Conservation (phyloP, 2,329 filamentous ascomycete genomes). For the Canariomyces notabilis region DNA sequence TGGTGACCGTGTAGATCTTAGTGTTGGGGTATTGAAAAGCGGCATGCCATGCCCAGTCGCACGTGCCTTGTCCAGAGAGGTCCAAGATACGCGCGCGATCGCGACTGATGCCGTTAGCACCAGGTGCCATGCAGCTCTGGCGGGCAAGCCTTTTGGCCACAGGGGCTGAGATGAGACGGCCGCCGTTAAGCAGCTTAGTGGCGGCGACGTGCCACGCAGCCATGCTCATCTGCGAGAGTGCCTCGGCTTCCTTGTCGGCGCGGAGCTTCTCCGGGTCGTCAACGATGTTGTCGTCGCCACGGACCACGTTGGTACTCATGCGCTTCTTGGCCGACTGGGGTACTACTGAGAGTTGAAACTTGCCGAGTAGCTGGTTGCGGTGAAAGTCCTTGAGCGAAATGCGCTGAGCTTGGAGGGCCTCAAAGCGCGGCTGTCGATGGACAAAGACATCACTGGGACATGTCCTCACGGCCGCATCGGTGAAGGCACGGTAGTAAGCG, state of each 20-base stretch:
- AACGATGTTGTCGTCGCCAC: constrained; percentile 60
- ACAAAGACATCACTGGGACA: constrained; percentile 72
- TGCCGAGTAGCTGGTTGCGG: constrained; percentile 76
- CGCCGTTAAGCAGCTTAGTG: constrained; percentile 57
- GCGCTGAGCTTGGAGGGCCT: constrained; percentile 79
- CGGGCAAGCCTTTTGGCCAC: constrained; percentile 57
- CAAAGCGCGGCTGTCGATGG: constrained; percentile 77
- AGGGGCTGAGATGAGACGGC: constrained; percentile 59
- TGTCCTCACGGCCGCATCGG: constrained; percentile 63
- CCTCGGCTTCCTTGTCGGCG: constrained; percentile 75
- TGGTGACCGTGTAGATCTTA: constrained; percentile 83
- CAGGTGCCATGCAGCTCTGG: constrained; percentile 45
- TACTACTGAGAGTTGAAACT: constrained; percentile 70
- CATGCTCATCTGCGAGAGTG: constrained; percentile 63
- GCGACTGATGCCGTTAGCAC: constrained; percentile 39
- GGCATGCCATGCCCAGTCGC: constrained; percentile 95
- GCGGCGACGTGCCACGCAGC: constrained; percentile 59
- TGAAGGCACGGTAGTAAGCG: constrained; percentile 85
- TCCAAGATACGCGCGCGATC: constrained; percentile 70
- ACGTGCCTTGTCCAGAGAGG: constrained; percentile 75
- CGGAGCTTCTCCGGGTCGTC: constrained; percentile 60
- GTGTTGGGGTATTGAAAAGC: constrained; percentile 79
- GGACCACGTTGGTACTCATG: constrained; percentile 66
- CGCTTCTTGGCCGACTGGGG: constrained; percentile 66
- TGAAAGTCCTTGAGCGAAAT: constrained; percentile 68